phyloP scores from a whole-genome alignment of 352 stramenopile species.

The Elongisporangium anandrum region DNA sequence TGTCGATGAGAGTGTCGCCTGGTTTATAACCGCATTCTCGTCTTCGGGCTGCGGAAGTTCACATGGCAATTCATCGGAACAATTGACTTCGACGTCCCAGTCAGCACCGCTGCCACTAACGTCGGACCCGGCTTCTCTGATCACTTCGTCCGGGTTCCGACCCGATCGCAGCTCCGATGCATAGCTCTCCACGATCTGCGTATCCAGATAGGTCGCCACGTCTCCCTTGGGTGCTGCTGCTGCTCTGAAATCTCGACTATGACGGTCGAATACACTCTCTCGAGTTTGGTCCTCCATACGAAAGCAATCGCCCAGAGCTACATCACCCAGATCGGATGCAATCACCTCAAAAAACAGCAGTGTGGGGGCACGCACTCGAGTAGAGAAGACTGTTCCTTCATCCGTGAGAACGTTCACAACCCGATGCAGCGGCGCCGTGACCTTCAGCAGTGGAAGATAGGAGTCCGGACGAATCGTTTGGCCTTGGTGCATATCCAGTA shows the following conservation, averaged over 20 bases:
- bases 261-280: neutral
- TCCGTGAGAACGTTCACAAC: slow-evolving; percentile 47
- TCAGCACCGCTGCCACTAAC: neutral
- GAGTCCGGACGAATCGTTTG: slow-evolving; percentile 46
- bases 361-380: slow-evolving; percentile 56
- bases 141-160: slow-evolving; percentile 4
- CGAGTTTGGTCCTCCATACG: slow-evolving; percentile 1
- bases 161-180: slow-evolving; percentile 22
- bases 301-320: slow-evolving; percentile 14
- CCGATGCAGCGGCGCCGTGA: slow-evolving; percentile 21
- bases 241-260: neutral
- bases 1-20: slow-evolving; percentile 4
- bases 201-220: slow-evolving; percentile 31
- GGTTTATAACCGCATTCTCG: neutral
- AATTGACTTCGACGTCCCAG: neutral
- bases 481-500: slow-evolving; percentile 36
- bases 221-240: neutral
- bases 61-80: slow-evolving; percentile 2
- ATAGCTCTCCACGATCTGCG: slow-evolving; percentile 39
- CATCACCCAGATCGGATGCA: slow-evolving; percentile 20
- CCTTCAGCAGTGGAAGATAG: slow-evolving; percentile 33
- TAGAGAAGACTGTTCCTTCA: slow-evolving; percentile 73
- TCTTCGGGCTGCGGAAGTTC: neutral
- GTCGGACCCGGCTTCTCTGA: neutral
- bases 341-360: slow-evolving; percentile 67